A percentile compares a stretch with the other conserved stretches of the same genome.
Conservation (phyloP, 352 stramenopile species). For the Phytophthora hibernalis region DNA sequence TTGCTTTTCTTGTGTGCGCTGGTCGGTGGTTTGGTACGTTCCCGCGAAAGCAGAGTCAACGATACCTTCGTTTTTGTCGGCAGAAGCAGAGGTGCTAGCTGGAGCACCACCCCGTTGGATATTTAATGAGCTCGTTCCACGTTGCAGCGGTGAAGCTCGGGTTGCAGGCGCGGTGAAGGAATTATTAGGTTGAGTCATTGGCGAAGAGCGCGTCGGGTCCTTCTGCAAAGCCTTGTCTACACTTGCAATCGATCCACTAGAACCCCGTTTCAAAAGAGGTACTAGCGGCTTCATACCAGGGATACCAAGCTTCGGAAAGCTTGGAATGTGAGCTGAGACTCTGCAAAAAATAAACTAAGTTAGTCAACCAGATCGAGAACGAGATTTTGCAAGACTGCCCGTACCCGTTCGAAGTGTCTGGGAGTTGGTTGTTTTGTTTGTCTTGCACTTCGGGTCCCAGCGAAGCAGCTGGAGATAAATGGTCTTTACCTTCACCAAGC, state of each 20-base stretch:
- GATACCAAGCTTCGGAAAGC: slow-evolving; percentile 66
- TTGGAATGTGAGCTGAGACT: slow-evolving; percentile 32
- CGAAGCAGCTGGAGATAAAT: slow-evolving; percentile 4
- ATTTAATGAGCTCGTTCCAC: slow-evolving; percentile 18
- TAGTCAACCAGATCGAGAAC: neutral
- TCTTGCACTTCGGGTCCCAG: slow-evolving; percentile 13
- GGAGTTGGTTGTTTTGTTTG: slow-evolving; percentile 5
- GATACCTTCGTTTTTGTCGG: slow-evolving; percentile 14
- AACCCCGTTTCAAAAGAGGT: slow-evolving; percentile 41
- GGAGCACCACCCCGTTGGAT: slow-evolving; percentile 7
- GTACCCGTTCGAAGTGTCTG: slow-evolving; percentile 13
- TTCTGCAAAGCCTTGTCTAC: slow-evolving; percentile 22
- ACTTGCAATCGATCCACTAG: slow-evolving; percentile 16
- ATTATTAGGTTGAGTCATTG: neutral
- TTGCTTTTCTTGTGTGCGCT: slow-evolving; percentile 46
- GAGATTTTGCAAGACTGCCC: neutral
- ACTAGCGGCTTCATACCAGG: slow-evolving; percentile 48
- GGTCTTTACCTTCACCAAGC: slow-evolving; percentile 49
- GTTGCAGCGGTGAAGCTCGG: slow-evolving; percentile 21
- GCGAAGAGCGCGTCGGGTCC: slow-evolving; percentile 6
- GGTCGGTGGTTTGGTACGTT: slow-evolving; percentile 71
- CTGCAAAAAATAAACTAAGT: slow-evolving; percentile 8
- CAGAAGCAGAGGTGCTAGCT: slow-evolving; percentile 19
- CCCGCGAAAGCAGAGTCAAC: slow-evolving; percentile 55
- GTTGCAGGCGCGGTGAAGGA: neutral